Percentiles rank a stretch among this genome's conserved stretches.
Evolutionary conservation across 257 asterid genomes (phyloP).

Genomic region (Plectranthus barbatus): DNA sequence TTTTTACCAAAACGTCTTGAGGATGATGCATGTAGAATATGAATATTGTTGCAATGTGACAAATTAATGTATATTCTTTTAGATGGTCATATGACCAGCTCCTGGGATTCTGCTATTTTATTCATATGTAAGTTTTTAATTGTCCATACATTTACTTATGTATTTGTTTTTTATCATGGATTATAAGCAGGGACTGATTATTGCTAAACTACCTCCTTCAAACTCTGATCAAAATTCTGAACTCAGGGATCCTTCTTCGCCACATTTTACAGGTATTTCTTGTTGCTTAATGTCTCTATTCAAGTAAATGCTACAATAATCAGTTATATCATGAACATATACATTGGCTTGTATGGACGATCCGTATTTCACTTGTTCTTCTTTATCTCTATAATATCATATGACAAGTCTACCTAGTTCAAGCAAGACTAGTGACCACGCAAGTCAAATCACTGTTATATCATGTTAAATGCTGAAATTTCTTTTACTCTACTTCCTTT

Average conservation of each 20-base stretch:
- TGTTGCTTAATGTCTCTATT: background rate
- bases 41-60: background rate
- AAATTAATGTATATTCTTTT: background rate
- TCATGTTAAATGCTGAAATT: too few relatives aligned
- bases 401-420: background rate
- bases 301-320: background rate
- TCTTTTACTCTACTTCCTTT: too few relatives aligned
- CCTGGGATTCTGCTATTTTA: background rate
- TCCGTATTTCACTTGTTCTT: background rate
- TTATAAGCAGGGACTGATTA: conserved; percentile 39
- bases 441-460: too few relatives aligned
- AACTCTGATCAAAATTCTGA: conserved; percentile 28
- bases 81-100: background rate
- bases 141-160: background rate
- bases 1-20: background rate
- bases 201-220: conserved; percentile 41
- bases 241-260: conserved; percentile 27
- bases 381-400: background rate
- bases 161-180: background rate
- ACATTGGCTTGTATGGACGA: background rate
- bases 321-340: background rate
- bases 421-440: too few relatives aligned
- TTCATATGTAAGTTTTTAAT: background rate
- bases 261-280: conserved; percentile 33
- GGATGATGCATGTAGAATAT: background rate